Base-by-base conservation (phyloP, 768 basidiomycete species). In the Pholiota conissans region DNA sequence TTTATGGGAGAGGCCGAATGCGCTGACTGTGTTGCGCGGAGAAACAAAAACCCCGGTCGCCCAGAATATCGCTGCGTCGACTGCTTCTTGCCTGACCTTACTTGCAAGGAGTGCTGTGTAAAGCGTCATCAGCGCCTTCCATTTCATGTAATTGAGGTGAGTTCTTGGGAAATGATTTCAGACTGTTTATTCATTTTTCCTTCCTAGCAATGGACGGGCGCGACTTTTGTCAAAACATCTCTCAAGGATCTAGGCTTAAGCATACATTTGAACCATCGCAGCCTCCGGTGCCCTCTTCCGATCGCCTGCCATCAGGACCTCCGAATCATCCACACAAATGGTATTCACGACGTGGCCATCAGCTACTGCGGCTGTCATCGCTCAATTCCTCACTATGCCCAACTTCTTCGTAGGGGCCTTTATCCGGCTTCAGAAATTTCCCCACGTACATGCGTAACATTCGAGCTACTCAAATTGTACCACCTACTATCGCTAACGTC, bases 401-500 rank as follows among this genome's bases (percentile, higher is more conserved):
- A 73, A 24, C 63, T 73, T 0, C 61, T 63, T 10, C 58, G 63
- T 3, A 28, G 35, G 5, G 11, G 61, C 0, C 57, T 59, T 2
- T 65, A 50, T 49, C 66, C 64, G 4, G 64, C 64, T 5, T 49
- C 58, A 1, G 47, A 57, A 37, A 14, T 55, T 3, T 2, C 6
- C 3, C 18, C 57, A 7, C 49, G 51, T 27, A 57, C 57, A 1
- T 54, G 32, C 28, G 55, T 58, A 10, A 61, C 63, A 1, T 62
- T 67, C 28, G 42, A 39, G 10, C 42, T 61, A 6, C 49, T 61
- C 0, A 49, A 5, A 45, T 57, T 2, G 46, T 76, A 73, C 40
- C 75, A 79, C 10, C 18, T 71, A 1, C 57, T 73, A 3, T 65
- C 66, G 0, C 65, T 74, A 10, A 64, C 71, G n/a, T n/a, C n/a